phyloP scores from a whole-genome alignment of 805 yeast species.

The Citeromyces nyonsensis region DNA sequence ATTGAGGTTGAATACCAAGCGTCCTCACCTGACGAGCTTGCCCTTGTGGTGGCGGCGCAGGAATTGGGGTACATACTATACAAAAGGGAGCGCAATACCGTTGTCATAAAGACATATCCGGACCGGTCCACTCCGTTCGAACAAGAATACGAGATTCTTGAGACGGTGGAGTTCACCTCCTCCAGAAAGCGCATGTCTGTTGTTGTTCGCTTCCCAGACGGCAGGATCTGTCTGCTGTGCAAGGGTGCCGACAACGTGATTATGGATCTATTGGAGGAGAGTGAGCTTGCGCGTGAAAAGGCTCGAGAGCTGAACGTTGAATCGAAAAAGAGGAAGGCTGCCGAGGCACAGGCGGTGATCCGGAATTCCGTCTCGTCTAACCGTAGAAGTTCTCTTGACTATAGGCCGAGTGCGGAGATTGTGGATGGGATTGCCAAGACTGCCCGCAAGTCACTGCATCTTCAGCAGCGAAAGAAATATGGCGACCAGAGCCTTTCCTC shows the following conservation, averaged over 20 bases:
- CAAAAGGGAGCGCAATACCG: slow-evolving; percentile 42
- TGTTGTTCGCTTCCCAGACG: slow-evolving; percentile 64
- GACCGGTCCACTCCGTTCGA: slow-evolving; percentile 48
- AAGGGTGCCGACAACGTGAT: slow-evolving; percentile 95
- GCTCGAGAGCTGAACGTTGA: slow-evolving; percentile 44
- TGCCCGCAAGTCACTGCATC: slow-evolving; percentile 42
- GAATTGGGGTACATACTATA: slow-evolving; percentile 85
- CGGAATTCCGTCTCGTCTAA: slow-evolving; percentile 11
- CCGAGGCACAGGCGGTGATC: slow-evolving; percentile 64
- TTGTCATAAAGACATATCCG: slow-evolving; percentile 71
- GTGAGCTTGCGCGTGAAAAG: slow-evolving; percentile 45
- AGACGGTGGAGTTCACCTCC: slow-evolving; percentile 76
- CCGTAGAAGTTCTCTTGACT: slow-evolving; percentile 9
- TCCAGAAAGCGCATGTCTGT: slow-evolving; percentile 89
- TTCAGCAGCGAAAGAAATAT: slow-evolving; percentile 43
- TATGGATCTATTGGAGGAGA: slow-evolving; percentile 49
- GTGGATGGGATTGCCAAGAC: slow-evolving; percentile 33
- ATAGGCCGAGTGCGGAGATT: slow-evolving; percentile 16
- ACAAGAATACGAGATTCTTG: slow-evolving; percentile 63
- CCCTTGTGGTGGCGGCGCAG: slow-evolving; percentile 85
- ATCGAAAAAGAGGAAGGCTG: slow-evolving; percentile 47
- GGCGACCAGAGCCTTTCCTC: slow-evolving; percentile 34
- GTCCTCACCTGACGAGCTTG: slow-evolving; percentile 93
- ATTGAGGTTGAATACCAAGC: slow-evolving; percentile 71
- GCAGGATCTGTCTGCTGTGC: slow-evolving; percentile 61